phyloP scores from a whole-genome alignment of 208 protist genomes.

The Trypanosoma avium region DNA sequence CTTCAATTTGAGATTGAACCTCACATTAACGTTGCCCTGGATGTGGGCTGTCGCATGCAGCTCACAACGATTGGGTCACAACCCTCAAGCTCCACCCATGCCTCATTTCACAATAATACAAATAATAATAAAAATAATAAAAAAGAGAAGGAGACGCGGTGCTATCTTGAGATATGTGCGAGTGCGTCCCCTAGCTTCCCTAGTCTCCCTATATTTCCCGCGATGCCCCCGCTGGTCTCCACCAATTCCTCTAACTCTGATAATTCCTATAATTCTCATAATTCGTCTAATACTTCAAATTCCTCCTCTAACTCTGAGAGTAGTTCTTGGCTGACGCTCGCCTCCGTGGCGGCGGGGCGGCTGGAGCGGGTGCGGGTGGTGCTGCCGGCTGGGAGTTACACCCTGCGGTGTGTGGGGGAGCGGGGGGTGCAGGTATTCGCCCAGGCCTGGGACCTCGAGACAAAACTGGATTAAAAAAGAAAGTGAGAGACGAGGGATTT shows the following conservation, averaged over 20 bases:
- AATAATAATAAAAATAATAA: background rate
- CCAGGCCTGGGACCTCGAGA: conserved; percentile 81
- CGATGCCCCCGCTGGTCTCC: too few species aligned
- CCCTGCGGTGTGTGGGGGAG: conserved; percentile 49
- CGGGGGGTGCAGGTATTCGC: conserved; percentile 68
- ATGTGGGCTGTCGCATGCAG: conserved; percentile 73
- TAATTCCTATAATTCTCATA: too few species aligned
- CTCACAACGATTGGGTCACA: conserved; percentile 49
- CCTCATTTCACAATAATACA: background rate
- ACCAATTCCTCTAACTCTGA: too few species aligned
- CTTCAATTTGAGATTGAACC: conserved; percentile 76
- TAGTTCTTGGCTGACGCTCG: conserved; percentile 48
- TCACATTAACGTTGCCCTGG: conserved; percentile 53
- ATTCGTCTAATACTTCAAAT: too few species aligned
- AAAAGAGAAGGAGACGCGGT: conserved; percentile 6
- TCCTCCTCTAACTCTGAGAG: too few species aligned
- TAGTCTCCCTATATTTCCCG: too few species aligned
- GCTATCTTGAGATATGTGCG: conserved; percentile 17
- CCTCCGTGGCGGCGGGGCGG: conserved; percentile 29
- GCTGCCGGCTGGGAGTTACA: conserved; percentile 66
- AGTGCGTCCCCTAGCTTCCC: too few species aligned
- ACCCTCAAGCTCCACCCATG: conserved; percentile 14
- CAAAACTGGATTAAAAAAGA: conserved; percentile 44
- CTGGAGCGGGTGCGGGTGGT: conserved; percentile 51
- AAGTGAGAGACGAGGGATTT: background rate